phyloP scores from a whole-genome alignment of 1,284 basidiomycete genomes.

The Cryptococcus neoformans region DNA sequence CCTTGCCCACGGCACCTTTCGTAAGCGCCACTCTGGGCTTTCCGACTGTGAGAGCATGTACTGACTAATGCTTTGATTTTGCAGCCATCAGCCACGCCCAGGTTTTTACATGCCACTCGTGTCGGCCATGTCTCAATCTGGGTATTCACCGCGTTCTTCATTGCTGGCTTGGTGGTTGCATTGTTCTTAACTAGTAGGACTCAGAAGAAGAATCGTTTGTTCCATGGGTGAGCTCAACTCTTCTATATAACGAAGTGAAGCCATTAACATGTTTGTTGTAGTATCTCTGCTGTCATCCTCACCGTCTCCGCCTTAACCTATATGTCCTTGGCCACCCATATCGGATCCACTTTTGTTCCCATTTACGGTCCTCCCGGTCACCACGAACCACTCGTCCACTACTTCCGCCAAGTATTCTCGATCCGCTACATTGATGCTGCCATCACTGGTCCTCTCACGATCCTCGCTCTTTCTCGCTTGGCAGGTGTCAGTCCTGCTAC shows the following conservation, averaged over 20 bases:
- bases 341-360: slow-evolving; percentile 17
- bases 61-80: not conserved
- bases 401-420: slow-evolving; percentile 33
- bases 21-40: slow-evolving; percentile 12
- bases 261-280: not conserved
- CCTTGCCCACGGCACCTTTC: slow-evolving; percentile 25
- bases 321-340: slow-evolving; percentile 37
- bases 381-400: slow-evolving; percentile 15
- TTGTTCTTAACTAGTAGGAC: slow-evolving; percentile 31
- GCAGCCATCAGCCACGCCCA: slow-evolving; percentile 12
- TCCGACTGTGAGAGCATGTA: no score
- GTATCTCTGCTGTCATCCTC: slow-evolving; percentile 36
- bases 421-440: slow-evolving; percentile 39
- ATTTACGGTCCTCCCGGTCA: slow-evolving; percentile 24
- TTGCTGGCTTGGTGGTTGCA: slow-evolving; percentile 29
- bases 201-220: slow-evolving; percentile 33
- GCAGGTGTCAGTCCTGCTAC: slow-evolving; percentile 35
- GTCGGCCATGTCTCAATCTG: slow-evolving; percentile 33
- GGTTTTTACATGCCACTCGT: slow-evolving; percentile 21
- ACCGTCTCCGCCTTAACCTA: slow-evolving; percentile 41
- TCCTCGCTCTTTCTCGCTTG: slow-evolving; percentile 33
- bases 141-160: slow-evolving; percentile 40
- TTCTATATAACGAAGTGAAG: not conserved
- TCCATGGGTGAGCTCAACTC: slow-evolving; percentile 36
- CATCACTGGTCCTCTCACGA: slow-evolving; percentile 37